phyloP scores from a whole-genome alignment of 2,329 filamentous ascomycete species.

The Fusarium agapanthi region DNA sequence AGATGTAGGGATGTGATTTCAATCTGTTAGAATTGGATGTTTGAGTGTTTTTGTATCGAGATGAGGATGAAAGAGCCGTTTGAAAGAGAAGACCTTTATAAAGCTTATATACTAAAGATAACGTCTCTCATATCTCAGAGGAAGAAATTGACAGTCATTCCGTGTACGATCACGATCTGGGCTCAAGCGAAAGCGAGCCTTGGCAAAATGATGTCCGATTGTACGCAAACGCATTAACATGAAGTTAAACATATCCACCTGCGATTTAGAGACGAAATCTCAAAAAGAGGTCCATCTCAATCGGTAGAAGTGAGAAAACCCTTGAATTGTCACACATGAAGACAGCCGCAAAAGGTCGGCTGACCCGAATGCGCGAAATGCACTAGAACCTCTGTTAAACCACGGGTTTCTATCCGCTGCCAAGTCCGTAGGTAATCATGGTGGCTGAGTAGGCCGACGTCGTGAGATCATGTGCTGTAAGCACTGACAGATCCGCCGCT shows the following conservation, averaged over 20 bases:
- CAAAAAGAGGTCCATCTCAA: too few relatives aligned
- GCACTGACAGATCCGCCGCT: too few relatives aligned
- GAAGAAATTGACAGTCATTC: background rate
- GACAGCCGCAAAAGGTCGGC: too few relatives aligned
- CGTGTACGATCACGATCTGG: fast-evolving
- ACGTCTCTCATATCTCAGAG: background rate
- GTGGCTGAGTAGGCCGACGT: background rate
- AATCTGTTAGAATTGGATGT: fast-evolving
- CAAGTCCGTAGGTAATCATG: background rate
- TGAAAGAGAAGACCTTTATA: too few relatives aligned
- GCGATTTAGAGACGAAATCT: too few relatives aligned
- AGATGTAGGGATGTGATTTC: fast-evolving
- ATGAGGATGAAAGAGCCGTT: background rate
- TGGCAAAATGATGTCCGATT: background rate
- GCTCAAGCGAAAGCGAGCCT: background rate
- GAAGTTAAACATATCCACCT: too few relatives aligned
- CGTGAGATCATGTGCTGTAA: background rate
- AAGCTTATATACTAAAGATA: background rate
- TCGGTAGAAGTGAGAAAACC: too few relatives aligned
- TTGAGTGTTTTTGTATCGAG: background rate
- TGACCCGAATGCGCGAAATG: background rate
- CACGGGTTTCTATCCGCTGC: background rate
- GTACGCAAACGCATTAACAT: too few relatives aligned
- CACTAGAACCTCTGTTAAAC: too few relatives aligned
- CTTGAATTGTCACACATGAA: too few relatives aligned